phyloP scores from a whole-genome alignment of 495 filamentous ascomycete genomes.

The Cudoniella acicularis region DNA sequence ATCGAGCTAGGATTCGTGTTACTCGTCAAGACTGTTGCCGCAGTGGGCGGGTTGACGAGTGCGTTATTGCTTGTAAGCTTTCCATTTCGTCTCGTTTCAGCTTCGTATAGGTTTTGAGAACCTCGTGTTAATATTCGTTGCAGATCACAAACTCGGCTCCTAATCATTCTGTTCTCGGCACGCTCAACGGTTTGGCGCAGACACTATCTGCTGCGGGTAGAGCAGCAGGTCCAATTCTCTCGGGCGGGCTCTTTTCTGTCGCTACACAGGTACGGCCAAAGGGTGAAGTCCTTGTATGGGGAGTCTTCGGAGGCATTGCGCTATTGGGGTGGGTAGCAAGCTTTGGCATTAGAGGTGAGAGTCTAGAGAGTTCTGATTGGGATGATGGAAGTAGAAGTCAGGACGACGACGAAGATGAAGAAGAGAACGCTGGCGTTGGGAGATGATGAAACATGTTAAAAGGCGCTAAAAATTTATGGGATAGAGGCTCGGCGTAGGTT shows the following conservation, averaged over 20 bases:
- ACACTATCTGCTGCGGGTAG: constrained; percentile 89
- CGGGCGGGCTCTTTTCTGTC: constrained; percentile 76
- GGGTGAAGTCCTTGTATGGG: constrained; percentile 72
- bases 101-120: too few relatives aligned
- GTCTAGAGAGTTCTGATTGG: constrained; percentile 21
- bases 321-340: constrained; percentile 65
- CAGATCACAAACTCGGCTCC: constrained; percentile 92
- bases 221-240: constrained; percentile 83
- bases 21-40: constrained; percentile 81
- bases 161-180: constrained; percentile 80
- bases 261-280: constrained; percentile 65
- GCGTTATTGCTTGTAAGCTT: constrained; percentile 68
- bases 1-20: constrained; percentile 74
- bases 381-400: constrained; percentile 10
- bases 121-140: too few relatives aligned
- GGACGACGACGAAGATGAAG: constrained; percentile 12
- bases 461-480: too few relatives aligned
- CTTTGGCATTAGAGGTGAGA: constrained; percentile 55
- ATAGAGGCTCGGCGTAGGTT: background rate
- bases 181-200: constrained; percentile 90
- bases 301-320: constrained; percentile 61
- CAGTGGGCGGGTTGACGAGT: constrained; percentile 85
- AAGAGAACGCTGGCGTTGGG: constrained; percentile 4
- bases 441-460: background rate
- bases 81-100: background rate